Base-by-base conservation (phyloP, 257 asterid genomes). In the Solanum virginianum region DNA sequence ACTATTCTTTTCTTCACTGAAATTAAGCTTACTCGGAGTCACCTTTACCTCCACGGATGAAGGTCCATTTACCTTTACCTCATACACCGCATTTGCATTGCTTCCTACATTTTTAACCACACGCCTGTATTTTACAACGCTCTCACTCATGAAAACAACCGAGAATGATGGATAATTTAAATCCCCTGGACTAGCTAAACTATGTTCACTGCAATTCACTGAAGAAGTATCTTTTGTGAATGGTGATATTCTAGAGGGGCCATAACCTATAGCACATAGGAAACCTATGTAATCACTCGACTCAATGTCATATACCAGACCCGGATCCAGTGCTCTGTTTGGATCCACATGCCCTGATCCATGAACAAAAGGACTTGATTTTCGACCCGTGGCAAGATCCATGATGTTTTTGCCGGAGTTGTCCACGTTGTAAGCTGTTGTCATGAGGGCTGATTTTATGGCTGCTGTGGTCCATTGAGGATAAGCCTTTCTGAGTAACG, bases 121-220 rank as follows among this genome's bases (percentile, higher is more conserved):
- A 77, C 99, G 91, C 70, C 72, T 92, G 29, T 94, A 93, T 86
- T 86, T 96, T 43, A 94, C 96, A 85, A 57, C 91, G 1, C 84
- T 49, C 12, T 68, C 47, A 12, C 91, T 88, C 4, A 54, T 6
- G 51, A 96, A 95, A 6, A 92, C 97, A 7, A 95, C 97, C 4
- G 98, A 92, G 43, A 96, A 95, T 1, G 99, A 92, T 22, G 99
- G 98, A 86, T 95, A 95, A 74, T 96, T 96, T 93, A 96, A 84
- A 84, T 94, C 86, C 4, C 99, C 98, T 0, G 99, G 96, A 11
- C 89, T 91, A 77, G 80, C 86, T 43, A 92, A 85, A 51, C 90
- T 91, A 8, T 84, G 43, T 5, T 83, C 70, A 24, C 83, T 85
- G 84, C 99, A 96, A 84, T 95, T 93, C 77, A 91, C 91, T 1